Evolutionary conservation across 306 rosid genomes (phyloP), one percentile per base, ranked within the genome.

Genomic region (Rosa multiflora): DNA sequence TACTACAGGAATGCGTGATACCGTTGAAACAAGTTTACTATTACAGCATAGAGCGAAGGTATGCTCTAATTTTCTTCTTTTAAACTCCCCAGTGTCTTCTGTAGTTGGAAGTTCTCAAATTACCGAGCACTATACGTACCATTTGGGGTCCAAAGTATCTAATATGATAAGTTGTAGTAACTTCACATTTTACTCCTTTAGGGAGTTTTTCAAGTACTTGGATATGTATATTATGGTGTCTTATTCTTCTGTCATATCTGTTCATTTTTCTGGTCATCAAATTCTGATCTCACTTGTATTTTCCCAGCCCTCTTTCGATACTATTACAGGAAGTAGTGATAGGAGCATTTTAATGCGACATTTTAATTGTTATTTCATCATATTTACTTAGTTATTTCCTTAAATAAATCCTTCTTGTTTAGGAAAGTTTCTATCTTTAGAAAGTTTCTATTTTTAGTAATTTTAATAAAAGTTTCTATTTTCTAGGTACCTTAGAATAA

Each of bases 1-100:
- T 83, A 92, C 98, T 47, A 39, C 96, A 73, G 99, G 99, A 85
- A 95, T 95, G 99, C 96, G 92, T 55, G 99, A 92, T 35, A 86
- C 83, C 21, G 96, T 95, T 59, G 93, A 91, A 86, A 95, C 99
- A 72, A 95, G 99, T 83, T 90, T 88, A 89, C 99, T 95, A 77
- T 89, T 95, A 74, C 91, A 91, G 46, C 98, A 95, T 76, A 90
- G 99, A 86, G 99, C 98, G 61, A 92, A 91, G 93, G 99, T 95
- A 85, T 15, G 40, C 73, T 74, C 68, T 15, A 29, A 58, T 70
- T 72, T 67, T 32, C 64, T 58, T 61, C 18, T 72, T 49, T 62
- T 23, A 23, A 23, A 67, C 17, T 37, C 52, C 0, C 35, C 49
- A 6, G 8, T 37, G 58, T 26, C 68, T 49, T 76, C 23, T 40